These are phyloP conservation scores for Antarctomyces pellizariae DNA, from an alignment of 495 filamentous ascomycete species.

Conservation along the genomic window DNA sequence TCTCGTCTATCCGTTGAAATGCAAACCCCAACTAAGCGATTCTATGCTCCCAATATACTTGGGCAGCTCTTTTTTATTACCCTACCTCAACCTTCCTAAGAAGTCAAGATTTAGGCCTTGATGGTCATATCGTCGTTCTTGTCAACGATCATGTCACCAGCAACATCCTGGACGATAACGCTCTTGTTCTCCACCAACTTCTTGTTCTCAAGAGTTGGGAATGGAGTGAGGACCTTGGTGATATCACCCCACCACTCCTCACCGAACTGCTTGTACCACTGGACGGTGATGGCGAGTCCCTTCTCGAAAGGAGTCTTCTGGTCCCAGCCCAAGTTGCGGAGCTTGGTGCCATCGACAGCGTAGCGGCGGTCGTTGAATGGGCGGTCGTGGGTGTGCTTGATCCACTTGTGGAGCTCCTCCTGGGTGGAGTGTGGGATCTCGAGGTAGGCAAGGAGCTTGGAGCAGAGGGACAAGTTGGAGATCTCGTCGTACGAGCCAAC, in stretches of 20 bases:
- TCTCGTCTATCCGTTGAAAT: no score
- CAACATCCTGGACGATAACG: constrained; percentile 22
- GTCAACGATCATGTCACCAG: constrained; percentile 10
- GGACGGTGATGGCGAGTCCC: constrained; percentile 38
- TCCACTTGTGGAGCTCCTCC: constrained; percentile 26
- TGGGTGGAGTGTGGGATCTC: constrained; percentile 18
- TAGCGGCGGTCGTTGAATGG: constrained; percentile 55
- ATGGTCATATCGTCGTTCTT: constrained; percentile 8
- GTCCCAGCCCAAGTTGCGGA: constrained; percentile 39
- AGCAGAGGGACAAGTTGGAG: constrained; percentile 34
- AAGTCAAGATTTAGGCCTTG: no score
- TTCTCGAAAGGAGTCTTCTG: constrained; percentile 36
- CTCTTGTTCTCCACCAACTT: constrained; percentile 25
- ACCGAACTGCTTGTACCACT: constrained; percentile 42
- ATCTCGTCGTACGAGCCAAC: constrained; percentile 45
- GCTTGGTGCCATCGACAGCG: constrained; percentile 40
- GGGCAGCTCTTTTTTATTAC: no score
- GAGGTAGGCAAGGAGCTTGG: constrained; percentile 29
- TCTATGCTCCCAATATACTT: no score
- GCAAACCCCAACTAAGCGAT: no score
- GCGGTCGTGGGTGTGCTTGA: constrained; percentile 41
- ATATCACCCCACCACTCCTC: constrained; percentile 56
- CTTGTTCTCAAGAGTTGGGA: constrained; percentile 28
- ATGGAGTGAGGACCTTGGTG: constrained; percentile 32
- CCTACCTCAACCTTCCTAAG: no score